Base-by-base conservation (phyloP, 2,329 filamentous ascomycete species). In the Boeremia lycopersici region DNA sequence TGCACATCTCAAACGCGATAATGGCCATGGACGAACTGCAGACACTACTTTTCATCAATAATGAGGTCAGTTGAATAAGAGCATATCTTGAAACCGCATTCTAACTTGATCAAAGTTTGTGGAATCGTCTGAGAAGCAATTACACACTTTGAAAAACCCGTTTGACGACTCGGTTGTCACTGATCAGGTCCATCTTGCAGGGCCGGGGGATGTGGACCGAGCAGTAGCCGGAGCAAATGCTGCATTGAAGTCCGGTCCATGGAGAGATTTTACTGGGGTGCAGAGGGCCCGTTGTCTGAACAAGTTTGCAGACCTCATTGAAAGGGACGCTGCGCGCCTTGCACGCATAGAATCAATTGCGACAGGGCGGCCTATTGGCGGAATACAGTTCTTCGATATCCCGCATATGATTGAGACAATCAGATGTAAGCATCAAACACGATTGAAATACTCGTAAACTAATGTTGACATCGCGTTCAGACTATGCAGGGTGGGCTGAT, bases 401-500 rank as follows among this genome's bases (percentile, higher is more conserved):
- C 13, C 5, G 12, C 13, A 30, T 12, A 43, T 43, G 40, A n/a
- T 31, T 4, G 28, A 30, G 3, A 12, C 15, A 12, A 7, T 43
- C 13, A 30, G 28, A 31, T 43, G 40, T 43, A 12, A 43, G 40
- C 31, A 5, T 19, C 5, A 11, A 6, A 8, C 12, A 15, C 4
- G 2, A 10, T 15, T 2, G 23, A 2, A 13, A 29, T 6, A 9
- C 8, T 6, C 6, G 5, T 10, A 41, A 13, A 2, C 25, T 5
- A 15, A 41, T 5, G 13, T 19, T 12, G 28, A 31, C 12, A 12
- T 40, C n/a, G 11, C 30, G 11, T 28, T 2, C 19, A 53, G 49
- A 54, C n/a, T 52, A 53, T 35, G 51, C 50, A 23, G 56, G 56
- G 8, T 52, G 83, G 74, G 86, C 88, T 35, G 89, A 91, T 76